These are phyloP conservation scores for Laguncularia racemosa DNA, from an alignment of 345 rosid genomes.

Conservation along the genomic window DNA sequence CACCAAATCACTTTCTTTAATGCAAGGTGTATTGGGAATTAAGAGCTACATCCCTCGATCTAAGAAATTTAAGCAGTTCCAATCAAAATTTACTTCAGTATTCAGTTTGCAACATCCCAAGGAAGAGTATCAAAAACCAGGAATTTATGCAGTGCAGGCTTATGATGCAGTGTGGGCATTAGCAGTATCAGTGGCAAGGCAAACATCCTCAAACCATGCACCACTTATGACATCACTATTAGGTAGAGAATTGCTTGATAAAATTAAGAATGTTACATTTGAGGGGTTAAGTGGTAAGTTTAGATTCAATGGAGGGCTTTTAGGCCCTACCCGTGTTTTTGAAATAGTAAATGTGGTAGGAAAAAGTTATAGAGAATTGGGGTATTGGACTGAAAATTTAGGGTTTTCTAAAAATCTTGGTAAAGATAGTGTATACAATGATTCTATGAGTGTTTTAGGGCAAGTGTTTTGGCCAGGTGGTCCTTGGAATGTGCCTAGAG, in stretches of 20 bases:
- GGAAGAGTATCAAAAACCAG: slow-evolving; percentile 9
- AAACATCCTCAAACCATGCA: neutral
- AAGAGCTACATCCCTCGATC: slow-evolving; percentile 8
- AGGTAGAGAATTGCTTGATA: neutral
- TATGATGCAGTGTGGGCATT: slow-evolving; percentile 16
- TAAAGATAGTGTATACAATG: neutral
- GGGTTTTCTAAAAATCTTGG: slow-evolving; percentile 13
- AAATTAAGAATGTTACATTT: slow-evolving; percentile 5
- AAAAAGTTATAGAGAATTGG: slow-evolving; percentile 8
- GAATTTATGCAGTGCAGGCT: slow-evolving; percentile 12
- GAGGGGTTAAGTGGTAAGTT: slow-evolving; percentile 19
- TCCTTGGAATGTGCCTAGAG: slow-evolving; percentile 13
- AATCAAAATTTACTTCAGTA: neutral
- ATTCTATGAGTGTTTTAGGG: slow-evolving; percentile 13
- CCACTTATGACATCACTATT: neutral
- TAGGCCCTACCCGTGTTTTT: neutral
- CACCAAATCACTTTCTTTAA: slow-evolving; percentile 9
- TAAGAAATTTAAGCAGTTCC: slow-evolving; percentile 5
- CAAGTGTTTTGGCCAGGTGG: slow-evolving; percentile 22
- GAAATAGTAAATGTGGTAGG: slow-evolving; percentile 17
- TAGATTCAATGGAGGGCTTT: neutral
- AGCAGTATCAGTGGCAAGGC: slow-evolving; percentile 3
- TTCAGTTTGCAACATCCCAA: slow-evolving; percentile 1
- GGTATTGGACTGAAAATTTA: slow-evolving; percentile 16
- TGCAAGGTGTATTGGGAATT: slow-evolving; percentile 22